Evolutionary conservation across 139 green algal species (phyloP), one percentile per base, ranked within the genome.

Genomic region (Coelastrella sp.): DNA sequence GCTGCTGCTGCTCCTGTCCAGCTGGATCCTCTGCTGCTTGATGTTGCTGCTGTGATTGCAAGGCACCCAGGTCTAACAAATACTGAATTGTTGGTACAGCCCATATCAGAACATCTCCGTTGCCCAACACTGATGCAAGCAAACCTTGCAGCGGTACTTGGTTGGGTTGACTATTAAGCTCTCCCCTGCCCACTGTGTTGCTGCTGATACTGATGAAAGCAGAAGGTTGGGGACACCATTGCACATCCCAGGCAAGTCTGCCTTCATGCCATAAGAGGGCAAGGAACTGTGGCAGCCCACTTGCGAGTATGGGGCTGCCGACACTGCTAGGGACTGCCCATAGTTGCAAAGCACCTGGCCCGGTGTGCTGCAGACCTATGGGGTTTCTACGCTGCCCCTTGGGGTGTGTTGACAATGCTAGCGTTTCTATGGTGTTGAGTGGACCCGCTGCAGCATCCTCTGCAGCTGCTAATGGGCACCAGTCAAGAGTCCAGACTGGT

Each of bases 191-290:
- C 57, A 43, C 45, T 50, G 27, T 43, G 48, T 43, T 79, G 67
- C 48, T 79, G 68, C 50, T 79, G 6, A 7, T 3, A 3, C 17
- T n/a, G 2, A 88, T 51, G n/a, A 85, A 79, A 21, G 73, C 79
- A 21, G 73, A 80, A 0, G 88, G 84, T 21, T 79, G 73, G 7
- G 85, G 90, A 85, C 92, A 95, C 92, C 92, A 95, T 25, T 66
- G 43, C 7, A 90, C 37, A 77, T 91, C 72, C 89, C 90, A 95
- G 32, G 87, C 71, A 13, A 93, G n/a, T 5, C 66, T 71, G 13
- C 92, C 92, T 37, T 91, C 83, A 45, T 95, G 92, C 6, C 64
- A 78, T 37, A 95, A 74, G 32, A 94, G 51, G 19, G 79, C 79
- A 21, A 90, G 50, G 69, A 72, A 80, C 15, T 83, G 75, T 19